Evolutionary conservation across 2,329 filamentous ascomycete species (phyloP), one percentile per base, ranked within the genome.

Genomic region (Colletotrichum brevisporum): DNA sequence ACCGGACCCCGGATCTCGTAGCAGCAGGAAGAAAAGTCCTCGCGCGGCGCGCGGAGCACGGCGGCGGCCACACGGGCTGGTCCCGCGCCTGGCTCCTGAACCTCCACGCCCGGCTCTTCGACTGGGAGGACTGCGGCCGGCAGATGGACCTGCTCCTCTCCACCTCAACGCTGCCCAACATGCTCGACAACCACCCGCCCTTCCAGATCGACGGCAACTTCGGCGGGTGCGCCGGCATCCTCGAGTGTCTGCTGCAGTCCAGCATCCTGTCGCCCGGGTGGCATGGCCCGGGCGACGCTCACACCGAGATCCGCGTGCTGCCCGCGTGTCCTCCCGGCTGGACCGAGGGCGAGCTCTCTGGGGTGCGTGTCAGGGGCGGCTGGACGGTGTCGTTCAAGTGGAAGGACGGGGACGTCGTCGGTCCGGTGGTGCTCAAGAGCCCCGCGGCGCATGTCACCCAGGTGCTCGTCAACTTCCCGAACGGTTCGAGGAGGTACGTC

Each of bases 131-230:
- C 24, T 71, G 63, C 24, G 52, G 39, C 5, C 53, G 63, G 15
- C 67, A 71, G 16, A 71, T 71, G 70, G 67, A 68, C 24, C 52
- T 57, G 8, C 36, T 71, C 9, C 52, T 71, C 1, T 55, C 48
- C n/a, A 50, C 55, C 31, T 71, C 67, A 13, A 71, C 67, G 10
- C 21, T 68, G 47, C 51, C 70, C 0, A 68, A 68, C 41, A 71
- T 71, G 70, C 63, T 71, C 3, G 80, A 83, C 39, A 58, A 64
- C 57, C 72, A 72, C 26, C 69, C 63, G 3, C 72, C 71, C n/a
- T 85, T 86, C 71, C 84, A 86, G 72, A 84, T 85, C 10, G 84
- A 86, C 67, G 84, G 84, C 4, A 86, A 86, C 66, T 83, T 85
- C 69, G 85, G 84, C 4, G 80, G 81, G 10, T 79, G 80, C 2